Conservation (phyloP, 345 rosid genomes). For the Fremontodendron californicum region DNA sequence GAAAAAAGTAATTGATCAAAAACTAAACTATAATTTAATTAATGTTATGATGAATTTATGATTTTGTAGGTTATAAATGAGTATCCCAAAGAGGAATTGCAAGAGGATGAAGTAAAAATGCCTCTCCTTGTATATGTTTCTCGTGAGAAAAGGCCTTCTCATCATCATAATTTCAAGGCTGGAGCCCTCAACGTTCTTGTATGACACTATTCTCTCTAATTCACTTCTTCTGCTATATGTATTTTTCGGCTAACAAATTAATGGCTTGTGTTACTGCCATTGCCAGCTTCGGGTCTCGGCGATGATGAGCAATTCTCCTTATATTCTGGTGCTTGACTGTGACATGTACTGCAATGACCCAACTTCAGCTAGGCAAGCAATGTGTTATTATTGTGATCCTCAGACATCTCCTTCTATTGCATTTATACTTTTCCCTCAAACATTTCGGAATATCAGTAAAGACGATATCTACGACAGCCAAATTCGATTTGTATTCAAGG, state of each 20-base stretch:
- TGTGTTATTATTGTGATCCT: conserved; percentile 44
- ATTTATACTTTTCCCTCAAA: conserved; percentile 46
- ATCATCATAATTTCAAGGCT: conserved; percentile 45
- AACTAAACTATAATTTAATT: too few relatives aligned
- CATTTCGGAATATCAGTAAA: conserved; percentile 28
- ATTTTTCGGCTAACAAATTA: background rate
- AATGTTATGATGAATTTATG: too few relatives aligned
- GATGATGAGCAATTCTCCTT: conserved; percentile 40
- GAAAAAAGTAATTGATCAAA: too few relatives aligned
- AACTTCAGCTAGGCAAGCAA: conserved; percentile 39
- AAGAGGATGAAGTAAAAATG: background rate
- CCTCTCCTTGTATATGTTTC: conserved; percentile 34
- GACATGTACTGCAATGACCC: conserved; percentile 55
- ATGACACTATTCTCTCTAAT: background rate
- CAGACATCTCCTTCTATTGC: conserved; percentile 24
- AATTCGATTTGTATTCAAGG: conserved; percentile 25
- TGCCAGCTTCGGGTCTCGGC: conserved; percentile 53
- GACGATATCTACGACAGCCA: conserved; percentile 45
- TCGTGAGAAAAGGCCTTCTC: conserved; percentile 41
- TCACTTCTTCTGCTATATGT: too few relatives aligned
- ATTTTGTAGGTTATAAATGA: background rate
- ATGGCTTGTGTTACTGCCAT: too few relatives aligned
- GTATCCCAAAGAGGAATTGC: background rate
- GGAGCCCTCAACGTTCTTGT: conserved; percentile 57
- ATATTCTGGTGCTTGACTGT: conserved; percentile 39